phyloP scores from a whole-genome alignment of 208 protist genomes.

The Wallacemonas sp. region DNA sequence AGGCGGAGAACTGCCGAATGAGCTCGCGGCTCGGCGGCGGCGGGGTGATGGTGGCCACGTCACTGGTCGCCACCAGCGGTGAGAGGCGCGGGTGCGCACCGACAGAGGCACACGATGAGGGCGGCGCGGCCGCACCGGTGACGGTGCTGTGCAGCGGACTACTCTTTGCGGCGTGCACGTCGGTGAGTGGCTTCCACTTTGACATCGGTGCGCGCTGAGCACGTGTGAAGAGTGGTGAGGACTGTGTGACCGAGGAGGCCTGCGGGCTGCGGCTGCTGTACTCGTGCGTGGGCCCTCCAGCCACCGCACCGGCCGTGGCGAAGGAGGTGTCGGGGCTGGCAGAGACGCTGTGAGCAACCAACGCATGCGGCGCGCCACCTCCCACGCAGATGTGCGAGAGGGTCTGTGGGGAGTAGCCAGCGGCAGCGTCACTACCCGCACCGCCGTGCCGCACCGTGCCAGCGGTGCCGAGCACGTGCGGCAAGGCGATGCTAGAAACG shows the following conservation, averaged over 20 bases:
- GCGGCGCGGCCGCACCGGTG: too few relatives aligned
- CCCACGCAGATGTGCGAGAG: too few relatives aligned
- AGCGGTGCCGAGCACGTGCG: slow-evolving; percentile 15
- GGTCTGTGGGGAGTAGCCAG: neutral
- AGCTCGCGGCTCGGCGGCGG: neutral
- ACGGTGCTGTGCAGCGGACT: too few relatives aligned
- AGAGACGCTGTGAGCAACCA: too few relatives aligned
- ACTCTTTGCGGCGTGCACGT: neutral
- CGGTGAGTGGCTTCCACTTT: neutral
- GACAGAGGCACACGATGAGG: neutral
- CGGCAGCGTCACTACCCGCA: too few relatives aligned
- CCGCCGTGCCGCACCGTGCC: too few relatives aligned
- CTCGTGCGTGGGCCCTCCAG: too few relatives aligned
- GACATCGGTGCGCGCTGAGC: neutral
- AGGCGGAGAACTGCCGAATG: neutral
- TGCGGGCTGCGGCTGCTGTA: too few relatives aligned
- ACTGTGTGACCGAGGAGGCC: neutral
- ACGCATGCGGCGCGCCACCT: too few relatives aligned
- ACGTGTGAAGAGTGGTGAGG: neutral
- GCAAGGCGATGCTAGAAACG: neutral
- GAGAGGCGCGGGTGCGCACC: neutral
- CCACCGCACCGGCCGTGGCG: too few relatives aligned
- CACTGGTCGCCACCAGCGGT: neutral
- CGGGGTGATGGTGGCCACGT: neutral
- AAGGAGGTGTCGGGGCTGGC: too few relatives aligned